phyloP scores from a whole-genome alignment of 129 eudicot genomes.

The Lonicera japonica region DNA sequence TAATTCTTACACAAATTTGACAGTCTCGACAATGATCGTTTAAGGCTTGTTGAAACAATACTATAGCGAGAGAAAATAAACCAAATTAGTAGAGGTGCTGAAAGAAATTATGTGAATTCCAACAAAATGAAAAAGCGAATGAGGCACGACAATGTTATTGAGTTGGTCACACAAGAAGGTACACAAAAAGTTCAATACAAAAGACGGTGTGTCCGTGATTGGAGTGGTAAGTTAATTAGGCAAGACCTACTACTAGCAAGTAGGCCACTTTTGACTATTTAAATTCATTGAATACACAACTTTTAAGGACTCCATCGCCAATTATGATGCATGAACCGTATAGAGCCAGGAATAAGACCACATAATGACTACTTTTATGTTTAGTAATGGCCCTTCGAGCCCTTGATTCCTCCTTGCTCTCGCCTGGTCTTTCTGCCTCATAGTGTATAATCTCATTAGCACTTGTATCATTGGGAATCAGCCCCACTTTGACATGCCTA shows the following conservation, averaged over 20 bases:
- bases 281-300: too few relatives aligned
- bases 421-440: slow-evolving; percentile 17
- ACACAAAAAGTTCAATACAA: too few relatives aligned
- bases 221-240: too few relatives aligned
- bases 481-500: slow-evolving; percentile 47
- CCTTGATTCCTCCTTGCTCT: slow-evolving; percentile 27
- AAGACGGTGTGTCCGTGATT: too few relatives aligned
- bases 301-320: slow-evolving; percentile 35
- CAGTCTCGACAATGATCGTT: slow-evolving; percentile 30
- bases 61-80: slow-evolving; percentile 13
- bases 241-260: too few relatives aligned
- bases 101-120: neutral
- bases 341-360: slow-evolving; percentile 40
- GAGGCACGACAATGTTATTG: neutral
- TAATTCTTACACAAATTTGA: slow-evolving; percentile 24
- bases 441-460: slow-evolving; percentile 29
- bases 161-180: too few relatives aligned
- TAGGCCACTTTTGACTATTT: too few relatives aligned
- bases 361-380: slow-evolving; percentile 39
- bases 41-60: slow-evolving; percentile 34
- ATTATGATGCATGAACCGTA: slow-evolving; percentile 53
- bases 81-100: neutral
- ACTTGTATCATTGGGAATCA: slow-evolving; percentile 37
- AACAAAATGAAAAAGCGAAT: neutral
- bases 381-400: slow-evolving; percentile 37